Evolutionary conservation across 352 stramenopile species (phyloP), one percentile per base, ranked within the genome.

Genomic region (Thalassiosira oceanica): DNA sequence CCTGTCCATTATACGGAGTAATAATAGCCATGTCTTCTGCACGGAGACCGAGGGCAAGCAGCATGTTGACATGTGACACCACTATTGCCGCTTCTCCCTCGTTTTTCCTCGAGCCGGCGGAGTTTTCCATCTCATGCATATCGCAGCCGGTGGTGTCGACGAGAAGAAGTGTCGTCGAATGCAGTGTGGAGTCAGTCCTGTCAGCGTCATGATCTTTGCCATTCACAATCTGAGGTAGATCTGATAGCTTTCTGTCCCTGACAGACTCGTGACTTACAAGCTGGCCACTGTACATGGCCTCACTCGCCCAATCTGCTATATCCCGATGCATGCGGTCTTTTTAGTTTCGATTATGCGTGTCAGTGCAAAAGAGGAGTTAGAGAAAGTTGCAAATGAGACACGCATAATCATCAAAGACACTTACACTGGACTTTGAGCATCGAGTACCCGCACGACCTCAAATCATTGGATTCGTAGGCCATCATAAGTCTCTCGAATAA

Each of bases 351-450:
- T n/a, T n/a, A n/a, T n/a, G n/a, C n/a, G n/a, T n/a, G n/a, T n/a
- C n/a, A n/a, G n/a, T n/a, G n/a, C n/a, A n/a, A n/a, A n/a, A n/a
- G n/a, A n/a, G n/a, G n/a, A n/a, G n/a, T n/a, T n/a, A n/a, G n/a
- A n/a, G n/a, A n/a, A n/a, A n/a, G n/a, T n/a, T n/a, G n/a, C n/a
- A n/a, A n/a, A n/a, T n/a, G n/a, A n/a, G n/a, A n/a, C n/a, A n/a
- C n/a, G n/a, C n/a, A n/a, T n/a, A n/a, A n/a, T n/a, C n/a, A n/a
- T n/a, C n/a, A n/a, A n/a, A n/a, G n/a, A n/a, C n/a, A n/a, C 39
- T 96, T 93, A 63, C 99, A 99, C 85, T 99, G 96, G 3, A 93
- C 94, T 33, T 94, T 83, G 13, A 99, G 84, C 93, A 99, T 97
- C 52, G 91, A 61, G 5, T 75, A 87, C 54, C 88, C 54, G 3